Base-by-base conservation (phyloP, 23 red algal genomes). In the Gracilariopsis chorda region DNA sequence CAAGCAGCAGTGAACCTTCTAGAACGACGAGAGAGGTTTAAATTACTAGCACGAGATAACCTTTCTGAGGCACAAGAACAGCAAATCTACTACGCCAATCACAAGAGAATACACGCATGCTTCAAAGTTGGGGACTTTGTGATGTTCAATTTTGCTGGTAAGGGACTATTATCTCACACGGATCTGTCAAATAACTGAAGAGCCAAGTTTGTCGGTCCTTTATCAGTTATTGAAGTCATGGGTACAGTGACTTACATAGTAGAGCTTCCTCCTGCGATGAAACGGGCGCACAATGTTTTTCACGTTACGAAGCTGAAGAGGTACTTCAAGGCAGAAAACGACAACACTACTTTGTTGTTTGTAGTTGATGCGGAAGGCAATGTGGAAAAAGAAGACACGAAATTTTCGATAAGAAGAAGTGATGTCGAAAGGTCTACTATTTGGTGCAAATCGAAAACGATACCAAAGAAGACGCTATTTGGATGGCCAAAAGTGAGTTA, bases 401-500 rank as follows among this genome's bases (percentile, higher is more conserved):
- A n/a, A 80, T 80, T n/a, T n/a, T n/a, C n/a, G n/a, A n/a, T n/a
- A n/a, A n/a, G n/a, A n/a, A n/a, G n/a, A n/a, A n/a, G n/a, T n/a
- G n/a, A n/a, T n/a, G n/a, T n/a, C n/a, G n/a, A n/a, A n/a, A n/a
- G 34, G 7, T 20, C 7, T 34, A 19, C 7, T 80, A 80, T 59
- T 58, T 80, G 47, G 45, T 80, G 33, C 44, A 57, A 41, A 52
- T 80, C 36, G 76, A 53, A 14, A 47, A 21, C n/a, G 76, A 80
- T 49, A 29, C 42, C 24, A 13, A 7, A 53, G 39, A 51, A 12
- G 1, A 80, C 12, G 76, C 76, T 20, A 10, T 57, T 9, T 80
- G 76, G 76, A 55, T 80, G 46, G 9, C 32, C 19, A 80, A 51
- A 41, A 25, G n/a, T 23, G 76, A 80, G 76, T 34, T 80, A 13